A percentile compares a stretch with the other conserved stretches of the same genome.
These are phyloP conservation scores for Pisolithus thermaeus DNA, from an alignment of 1,284 basidiomycete genomes.

Conservation along the genomic window DNA sequence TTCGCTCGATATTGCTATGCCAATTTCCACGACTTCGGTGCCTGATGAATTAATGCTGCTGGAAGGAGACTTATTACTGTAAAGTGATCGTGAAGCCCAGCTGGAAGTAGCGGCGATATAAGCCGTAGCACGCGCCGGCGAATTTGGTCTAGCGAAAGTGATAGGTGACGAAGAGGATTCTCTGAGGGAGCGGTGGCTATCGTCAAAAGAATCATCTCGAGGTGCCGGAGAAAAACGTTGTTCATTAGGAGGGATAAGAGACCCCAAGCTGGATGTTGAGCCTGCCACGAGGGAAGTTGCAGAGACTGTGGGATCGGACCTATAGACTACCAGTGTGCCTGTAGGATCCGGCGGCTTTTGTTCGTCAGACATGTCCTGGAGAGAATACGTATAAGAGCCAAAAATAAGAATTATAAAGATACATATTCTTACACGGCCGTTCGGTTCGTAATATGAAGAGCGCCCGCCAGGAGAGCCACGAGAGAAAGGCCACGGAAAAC, in stretches of 20 bases:
- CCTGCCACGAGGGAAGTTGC: constrained; percentile 14
- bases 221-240: constrained; percentile 18
- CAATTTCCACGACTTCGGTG: constrained; percentile 2
- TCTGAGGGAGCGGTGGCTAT: background rate
- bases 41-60: constrained; percentile 2
- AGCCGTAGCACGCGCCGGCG: background rate
- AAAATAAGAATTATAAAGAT: background rate
- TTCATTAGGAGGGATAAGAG: constrained; percentile 23
- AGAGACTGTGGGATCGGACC: constrained; percentile 4
- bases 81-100: constrained; percentile 4
- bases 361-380: constrained; percentile 7
- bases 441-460: constrained; percentile 5
- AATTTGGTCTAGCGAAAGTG: background rate
- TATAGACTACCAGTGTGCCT: background rate
- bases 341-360: background rate
- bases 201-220: constrained; percentile 2
- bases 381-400: constrained; percentile 3
- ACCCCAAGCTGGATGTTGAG: constrained; percentile 28
- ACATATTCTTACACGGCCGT: constrained; percentile 7
- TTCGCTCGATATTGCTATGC: background rate
- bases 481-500: constrained; percentile 25
- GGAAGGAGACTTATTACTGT: constrained; percentile 5
- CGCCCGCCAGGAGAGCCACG: constrained; percentile 22
- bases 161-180: constrained; percentile 7
- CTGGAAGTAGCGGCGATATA: background rate